Evolutionary conservation across 2,329 filamentous ascomycete species (phyloP), one percentile per base, ranked within the genome.

Genomic region (Neopestalotiopsis clavispora): DNA sequence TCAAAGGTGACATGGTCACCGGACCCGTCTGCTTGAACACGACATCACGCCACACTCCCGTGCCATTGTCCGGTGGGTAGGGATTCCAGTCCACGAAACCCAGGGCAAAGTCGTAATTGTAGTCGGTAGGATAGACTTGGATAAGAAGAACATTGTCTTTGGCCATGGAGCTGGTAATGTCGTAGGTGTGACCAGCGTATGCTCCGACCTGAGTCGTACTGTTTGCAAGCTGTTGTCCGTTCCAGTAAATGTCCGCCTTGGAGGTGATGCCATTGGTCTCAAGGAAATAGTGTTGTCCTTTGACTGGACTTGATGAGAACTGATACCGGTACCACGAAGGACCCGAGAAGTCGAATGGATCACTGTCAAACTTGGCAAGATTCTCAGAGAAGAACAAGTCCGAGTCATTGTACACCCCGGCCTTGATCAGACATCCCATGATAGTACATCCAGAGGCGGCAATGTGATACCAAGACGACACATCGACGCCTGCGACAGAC

Each of bases 31-130:
- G 83, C 64, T 84, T 86, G 57, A 91, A 67, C 42, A 84, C 82
- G 1, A 91, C 80, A 57, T 90, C 80, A 4, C 89, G 82, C 89
- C 89, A 91, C 9, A 91, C 80, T 0, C 89, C 89, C 0, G 88
- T 90, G 2, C 89, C 89, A 61, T 90, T 90, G 74, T 91, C 89
- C 0, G 87, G 84, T 0, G 89, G 87, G 67, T 86, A 85, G 0
- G 87, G 87, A 67, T 90, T 90, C 88, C 89, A 90, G 72, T 90
- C 88, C 0, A 88, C 84, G 67, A 89, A 91, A 0, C 87, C 87
- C 10, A 89, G 77, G 0, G 85, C 88, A 66, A 91, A 84, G 69
- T 91, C 88, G 30, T 85, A 82, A 17, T 86, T 81, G 74, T 90
- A 90, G 70, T 89, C 81, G 0, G 89, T 90, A 0, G 89, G 88